These are phyloP conservation scores for Suhomyces sp. DNA, from an alignment of 805 yeast species.

Conservation along the genomic window DNA sequence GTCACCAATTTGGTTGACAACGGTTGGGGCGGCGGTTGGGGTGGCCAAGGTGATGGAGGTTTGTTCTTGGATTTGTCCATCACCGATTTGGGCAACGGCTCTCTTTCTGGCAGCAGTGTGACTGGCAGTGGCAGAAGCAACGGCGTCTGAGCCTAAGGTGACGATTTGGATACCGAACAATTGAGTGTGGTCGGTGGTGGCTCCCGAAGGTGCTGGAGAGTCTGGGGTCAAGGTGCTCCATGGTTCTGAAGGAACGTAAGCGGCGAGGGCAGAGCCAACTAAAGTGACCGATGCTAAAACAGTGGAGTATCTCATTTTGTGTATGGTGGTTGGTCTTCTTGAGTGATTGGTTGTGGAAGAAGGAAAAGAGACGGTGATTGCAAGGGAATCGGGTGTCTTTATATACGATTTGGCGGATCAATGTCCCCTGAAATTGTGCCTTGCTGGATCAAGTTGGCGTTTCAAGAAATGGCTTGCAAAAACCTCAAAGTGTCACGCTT, in stretches of 20 bases:
- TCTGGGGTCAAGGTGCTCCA: constrained; percentile 36
- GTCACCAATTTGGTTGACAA: constrained; percentile 46
- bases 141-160: constrained; percentile 42
- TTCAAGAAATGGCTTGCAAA: constrained; percentile 1
- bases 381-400: neutral
- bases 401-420: constrained; percentile 2
- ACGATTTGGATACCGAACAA: constrained; percentile 70
- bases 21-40: constrained; percentile 42
- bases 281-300: constrained; percentile 34
- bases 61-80: constrained; percentile 59
- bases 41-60: constrained; percentile 37
- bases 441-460: neutral
- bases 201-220: constrained; percentile 25
- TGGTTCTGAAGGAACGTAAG: constrained; percentile 32
- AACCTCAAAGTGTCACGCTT: too few species aligned
- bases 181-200: constrained; percentile 51
- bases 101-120: constrained; percentile 21
- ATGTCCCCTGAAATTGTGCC: neutral
- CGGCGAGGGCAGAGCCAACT: constrained; percentile 53
- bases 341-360: constrained; percentile 3
- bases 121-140: constrained; percentile 23
- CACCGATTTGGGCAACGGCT: constrained; percentile 36
- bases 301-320: constrained; percentile 21
- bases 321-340: constrained; percentile 2
- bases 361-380: neutral